phyloP scores from a whole-genome alignment of 305 asterid species.

The Striga hermonthica region DNA sequence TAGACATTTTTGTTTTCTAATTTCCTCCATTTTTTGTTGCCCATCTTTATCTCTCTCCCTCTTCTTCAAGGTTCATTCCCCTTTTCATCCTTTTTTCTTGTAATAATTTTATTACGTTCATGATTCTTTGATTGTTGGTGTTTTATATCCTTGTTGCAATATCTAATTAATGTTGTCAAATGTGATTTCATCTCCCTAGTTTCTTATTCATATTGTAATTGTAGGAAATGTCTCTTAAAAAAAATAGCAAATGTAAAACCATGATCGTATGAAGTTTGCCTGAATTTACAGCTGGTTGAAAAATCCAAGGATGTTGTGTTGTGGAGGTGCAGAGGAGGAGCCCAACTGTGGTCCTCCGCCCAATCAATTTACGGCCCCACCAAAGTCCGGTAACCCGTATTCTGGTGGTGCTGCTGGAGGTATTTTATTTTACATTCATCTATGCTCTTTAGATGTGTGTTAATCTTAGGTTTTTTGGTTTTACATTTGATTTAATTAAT shows the following conservation, averaged over 20 bases:
- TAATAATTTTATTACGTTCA: not conserved
- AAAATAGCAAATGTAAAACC: conserved; percentile 30
- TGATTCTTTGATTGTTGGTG: not conserved
- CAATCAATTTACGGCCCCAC: conserved; percentile 64
- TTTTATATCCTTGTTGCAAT: too few species aligned
- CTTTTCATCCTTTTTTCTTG: not conserved
- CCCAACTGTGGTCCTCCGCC: conserved; percentile 58
- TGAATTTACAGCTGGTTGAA: conserved; percentile 5
- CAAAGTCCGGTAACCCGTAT: conserved; percentile 58
- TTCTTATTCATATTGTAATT: not conserved
- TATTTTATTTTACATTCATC: not conserved
- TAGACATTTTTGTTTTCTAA: conserved; percentile 29
- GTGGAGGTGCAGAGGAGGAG: conserved; percentile 88
- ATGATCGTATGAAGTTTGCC: conserved; percentile 33
- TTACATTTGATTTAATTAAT: not conserved
- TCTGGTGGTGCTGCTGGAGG: conserved; percentile 44
- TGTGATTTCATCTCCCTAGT: not conserved
- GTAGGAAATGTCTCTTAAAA: conserved; percentile 34
- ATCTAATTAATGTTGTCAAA: not conserved
- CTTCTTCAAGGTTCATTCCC: conserved; percentile 31
- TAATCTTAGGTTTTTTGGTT: not conserved
- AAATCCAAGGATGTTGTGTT: conserved; percentile 57
- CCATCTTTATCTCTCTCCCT: conserved; percentile 23
- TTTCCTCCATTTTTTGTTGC: conserved; percentile 33
- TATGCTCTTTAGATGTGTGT: too few species aligned